Evolutionary conservation across 192 early-diverging fungal genomes (phyloP).

Genomic region (Podila verticillata): DNA sequence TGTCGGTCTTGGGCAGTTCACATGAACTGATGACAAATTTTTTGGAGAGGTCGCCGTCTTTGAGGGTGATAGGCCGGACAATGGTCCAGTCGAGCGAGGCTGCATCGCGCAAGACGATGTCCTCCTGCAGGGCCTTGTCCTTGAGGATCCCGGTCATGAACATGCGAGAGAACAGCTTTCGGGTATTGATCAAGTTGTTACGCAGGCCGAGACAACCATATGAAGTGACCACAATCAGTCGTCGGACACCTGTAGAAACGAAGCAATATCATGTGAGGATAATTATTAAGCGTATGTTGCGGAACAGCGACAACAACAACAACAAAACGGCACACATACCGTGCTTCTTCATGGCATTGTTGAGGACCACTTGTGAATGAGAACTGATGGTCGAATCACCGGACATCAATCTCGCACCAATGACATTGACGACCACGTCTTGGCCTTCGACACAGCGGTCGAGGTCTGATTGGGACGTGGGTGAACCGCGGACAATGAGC

Average conservation of each 20-base stretch:
- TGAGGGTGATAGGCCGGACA: constrained; percentile 43
- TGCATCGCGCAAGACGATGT: constrained; percentile 42
- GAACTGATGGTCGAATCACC: constrained; percentile 39
- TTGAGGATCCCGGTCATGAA: constrained; percentile 50
- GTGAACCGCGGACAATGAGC: constrained; percentile 43
- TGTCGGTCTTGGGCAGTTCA: constrained; percentile 28
- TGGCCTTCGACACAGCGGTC: constrained; percentile 52
- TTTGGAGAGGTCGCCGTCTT: constrained; percentile 39
- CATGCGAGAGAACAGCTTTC: constrained; percentile 33
- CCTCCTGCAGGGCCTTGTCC: constrained; percentile 53
- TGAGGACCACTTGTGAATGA: constrained; percentile 43
- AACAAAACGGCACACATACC: constrained; percentile 6
- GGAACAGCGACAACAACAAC: not conserved
- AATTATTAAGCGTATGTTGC: too few species aligned
- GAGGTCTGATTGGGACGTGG: constrained; percentile 39
- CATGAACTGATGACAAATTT: constrained; percentile 34
- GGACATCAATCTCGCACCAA: constrained; percentile 44
- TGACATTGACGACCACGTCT: constrained; percentile 53
- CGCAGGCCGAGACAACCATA: constrained; percentile 38
- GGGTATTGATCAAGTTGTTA: constrained; percentile 36
- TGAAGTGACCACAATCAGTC: constrained; percentile 47
- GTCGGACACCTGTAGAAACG: constrained; percentile 22
- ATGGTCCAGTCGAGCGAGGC: constrained; percentile 54
- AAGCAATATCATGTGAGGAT: not conserved
- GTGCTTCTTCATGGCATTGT: constrained; percentile 49